Base-by-base conservation (phyloP, 75 land plant genomes). In the Selaginella moellendorffii region DNA sequence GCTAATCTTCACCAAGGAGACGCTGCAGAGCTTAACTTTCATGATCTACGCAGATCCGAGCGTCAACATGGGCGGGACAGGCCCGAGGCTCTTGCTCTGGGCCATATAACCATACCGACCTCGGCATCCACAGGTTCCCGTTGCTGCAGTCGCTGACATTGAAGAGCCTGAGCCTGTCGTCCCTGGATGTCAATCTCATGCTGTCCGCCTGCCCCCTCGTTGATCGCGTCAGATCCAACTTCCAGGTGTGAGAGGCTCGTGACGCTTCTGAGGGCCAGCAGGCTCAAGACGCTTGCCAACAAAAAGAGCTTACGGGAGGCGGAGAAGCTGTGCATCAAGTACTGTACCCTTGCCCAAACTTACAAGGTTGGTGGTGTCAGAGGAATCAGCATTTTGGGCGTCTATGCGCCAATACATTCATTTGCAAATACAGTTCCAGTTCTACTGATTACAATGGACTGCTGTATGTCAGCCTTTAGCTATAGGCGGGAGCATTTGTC, bases 1-100 rank as follows among this genome's bases (percentile, higher is more conserved):
- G 91, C 84, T 87, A 26, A 79, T 87, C 82, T 79, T 84, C 51
- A 87, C 91, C 2, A 72, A 83, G 36, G 87, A 83, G 26, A 74
- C 78, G n/a, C 71, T 87, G 64, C 76, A 76, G 1, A 58, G 61
- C 51, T 54, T 87, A 27, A 30, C 62, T 18, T 84, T 77, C 60
- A 84, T 81, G 70, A 79, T 79, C 12, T 72, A 74, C 19, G 77
- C 87, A 19, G 65, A 53, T 24, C 82, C 91, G 0, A 65, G 63
- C 59, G 76, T 87, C 2, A 87, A 84, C 28, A 76, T n/a, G 87
- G 91, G 12, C 31, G 84, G 26, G 78, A 77, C 53, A 84, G 76
- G 82, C 79, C 84, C 22, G 84, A 87, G 68, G 52, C 58, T n/a
- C 59, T 87, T 62, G 54, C 59, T 2, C 64, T 82, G 53, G 78